Percentiles rank a stretch among this genome's conserved stretches.
phyloP scores from a whole-genome alignment of 768 basidiomycete genomes.

The Calocybe gangraenosa region DNA sequence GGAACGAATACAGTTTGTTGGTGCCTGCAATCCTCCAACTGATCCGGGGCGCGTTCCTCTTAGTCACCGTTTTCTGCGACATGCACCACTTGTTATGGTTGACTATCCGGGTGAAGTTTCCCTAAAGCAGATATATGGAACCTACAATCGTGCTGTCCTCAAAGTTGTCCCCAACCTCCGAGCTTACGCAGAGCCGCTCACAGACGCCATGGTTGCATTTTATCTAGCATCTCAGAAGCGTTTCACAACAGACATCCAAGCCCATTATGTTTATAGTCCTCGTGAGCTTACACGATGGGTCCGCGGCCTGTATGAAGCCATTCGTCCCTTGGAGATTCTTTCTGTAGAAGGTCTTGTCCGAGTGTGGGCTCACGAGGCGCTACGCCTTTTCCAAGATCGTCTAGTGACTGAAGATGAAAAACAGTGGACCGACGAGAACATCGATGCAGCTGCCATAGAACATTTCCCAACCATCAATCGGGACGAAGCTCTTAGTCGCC shows the following conservation, averaged over 20 bases:
- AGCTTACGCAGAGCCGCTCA: constrained; percentile 90
- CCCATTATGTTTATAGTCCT: constrained; percentile 98
- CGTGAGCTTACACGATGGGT: constrained; percentile 98
- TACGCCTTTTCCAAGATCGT: constrained; percentile 97
- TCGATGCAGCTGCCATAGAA: constrained; percentile 77
- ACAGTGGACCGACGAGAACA: constrained; percentile 90
- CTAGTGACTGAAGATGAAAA: constrained; percentile 91
- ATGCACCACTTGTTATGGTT: constrained; percentile 97
- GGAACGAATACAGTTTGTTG: constrained; percentile 99
- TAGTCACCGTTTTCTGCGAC: constrained; percentile 94
- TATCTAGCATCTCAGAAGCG: constrained; percentile 91
- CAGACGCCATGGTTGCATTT: constrained; percentile 95
- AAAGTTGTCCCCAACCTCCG: constrained; percentile 94
- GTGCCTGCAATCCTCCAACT: constrained; percentile 98
- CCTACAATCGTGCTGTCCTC: constrained; percentile 92
- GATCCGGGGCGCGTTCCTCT: constrained; percentile 99
- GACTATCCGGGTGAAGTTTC: constrained; percentile 98
- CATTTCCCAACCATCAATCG: constrained; percentile 93
- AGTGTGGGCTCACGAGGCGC: constrained; percentile 96
- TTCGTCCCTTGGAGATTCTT: constrained; percentile 89
- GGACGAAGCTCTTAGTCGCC: constrained; percentile 81
- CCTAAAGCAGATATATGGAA: constrained; percentile 97
- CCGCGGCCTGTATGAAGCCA: constrained; percentile 95
- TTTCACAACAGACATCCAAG: constrained; percentile 96
- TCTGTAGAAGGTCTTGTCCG: constrained; percentile 94